Conservation (phyloP, 1,284 basidiomycete genomes). For the Polyporus tsugae region DNA sequence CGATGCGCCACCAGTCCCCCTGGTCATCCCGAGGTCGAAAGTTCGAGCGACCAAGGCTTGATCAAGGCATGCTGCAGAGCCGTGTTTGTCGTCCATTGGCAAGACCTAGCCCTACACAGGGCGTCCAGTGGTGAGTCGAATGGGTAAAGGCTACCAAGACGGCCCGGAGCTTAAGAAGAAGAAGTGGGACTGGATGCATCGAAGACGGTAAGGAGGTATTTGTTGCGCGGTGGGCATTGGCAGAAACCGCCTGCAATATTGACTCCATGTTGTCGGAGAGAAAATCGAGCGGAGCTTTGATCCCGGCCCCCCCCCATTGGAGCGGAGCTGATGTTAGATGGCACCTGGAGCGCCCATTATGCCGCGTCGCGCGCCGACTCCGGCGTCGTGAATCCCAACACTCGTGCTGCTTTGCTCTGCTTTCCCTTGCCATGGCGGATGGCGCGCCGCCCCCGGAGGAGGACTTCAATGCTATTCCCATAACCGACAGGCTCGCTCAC, state of each 20-base stretch:
- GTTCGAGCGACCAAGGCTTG: neutral
- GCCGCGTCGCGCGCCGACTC: conserved; percentile 27
- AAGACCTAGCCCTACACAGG: neutral
- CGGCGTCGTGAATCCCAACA: conserved; percentile 28
- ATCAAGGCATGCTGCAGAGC: neutral
- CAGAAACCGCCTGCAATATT: too few species aligned
- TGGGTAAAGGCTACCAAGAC: neutral
- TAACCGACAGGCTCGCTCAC: conserved; percentile 87
- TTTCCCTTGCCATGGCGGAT: conserved; percentile 66
- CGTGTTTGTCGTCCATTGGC: neutral
- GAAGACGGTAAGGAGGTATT: neutral
- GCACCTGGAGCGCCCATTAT: conserved; percentile 20
- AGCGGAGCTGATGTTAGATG: conserved; percentile 19
- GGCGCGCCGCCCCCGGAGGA: conserved; percentile 92
- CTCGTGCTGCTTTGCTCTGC: conserved; percentile 21
- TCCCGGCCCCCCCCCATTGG: neutral
- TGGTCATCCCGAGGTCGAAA: neutral
- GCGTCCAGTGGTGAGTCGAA: neutral
- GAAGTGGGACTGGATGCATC: neutral
- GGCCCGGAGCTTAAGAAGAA: neutral
- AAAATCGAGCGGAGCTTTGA: conserved; percentile 16
- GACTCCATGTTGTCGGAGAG: too few species aligned
- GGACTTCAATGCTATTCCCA: conserved; percentile 87
- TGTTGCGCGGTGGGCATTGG: neutral
- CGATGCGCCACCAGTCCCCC: conserved; percentile 8